Evolutionary conservation across 1,284 basidiomycete genomes (phyloP), one percentile per base, ranked within the genome.

Genomic region (Polyporus tsugae): DNA sequence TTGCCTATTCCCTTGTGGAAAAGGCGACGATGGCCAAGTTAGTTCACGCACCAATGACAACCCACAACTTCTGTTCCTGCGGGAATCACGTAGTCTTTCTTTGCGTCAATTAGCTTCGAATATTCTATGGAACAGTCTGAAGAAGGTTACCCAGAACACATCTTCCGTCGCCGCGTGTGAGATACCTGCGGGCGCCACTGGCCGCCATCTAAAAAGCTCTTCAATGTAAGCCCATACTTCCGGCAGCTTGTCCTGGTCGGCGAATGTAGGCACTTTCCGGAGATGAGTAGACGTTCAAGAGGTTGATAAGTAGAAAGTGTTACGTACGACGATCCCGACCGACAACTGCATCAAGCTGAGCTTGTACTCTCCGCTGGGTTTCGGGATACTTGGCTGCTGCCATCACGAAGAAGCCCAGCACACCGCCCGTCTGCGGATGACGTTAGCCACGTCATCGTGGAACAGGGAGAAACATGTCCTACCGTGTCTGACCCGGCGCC

Each of bases 401-500:
- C 84, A 93, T 86, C 33, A 87, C 82, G 39, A 82, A 79, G 52
- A 86, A 81, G 42, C 83, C 85, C 58, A 93, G 87, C 0, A 85
- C 90, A 9, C 85, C 83, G 0, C 87, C 85, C 3, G 85, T 89
- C 78, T 86, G 22, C 1, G 7, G 1, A 36, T 9, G 2, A 25
- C 11, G 44, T 69, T 17, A 58, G 59, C 38, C 29, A 41, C 17
- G 33, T 29, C 13, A 9, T 41, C 64, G 44, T 69, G 55, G 22
- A 25, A 5, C 2, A 29, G 5, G n/a, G 13, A 13, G 3, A 11
- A 33, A 9, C 2, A 6, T 4, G 15, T 36, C 44, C 2, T 22
- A 85, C 85, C n/a, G 89, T 91, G 65, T 90, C 90, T 2, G 85
- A 85, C 5, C 89, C 89, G 0, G 89, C 89, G 46, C 88, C 90